Percentiles rank a stretch among this genome's conserved stretches.
Evolutionary conservation across 257 asterid genomes (phyloP).

Genomic region (Solanum pennellii): DNA sequence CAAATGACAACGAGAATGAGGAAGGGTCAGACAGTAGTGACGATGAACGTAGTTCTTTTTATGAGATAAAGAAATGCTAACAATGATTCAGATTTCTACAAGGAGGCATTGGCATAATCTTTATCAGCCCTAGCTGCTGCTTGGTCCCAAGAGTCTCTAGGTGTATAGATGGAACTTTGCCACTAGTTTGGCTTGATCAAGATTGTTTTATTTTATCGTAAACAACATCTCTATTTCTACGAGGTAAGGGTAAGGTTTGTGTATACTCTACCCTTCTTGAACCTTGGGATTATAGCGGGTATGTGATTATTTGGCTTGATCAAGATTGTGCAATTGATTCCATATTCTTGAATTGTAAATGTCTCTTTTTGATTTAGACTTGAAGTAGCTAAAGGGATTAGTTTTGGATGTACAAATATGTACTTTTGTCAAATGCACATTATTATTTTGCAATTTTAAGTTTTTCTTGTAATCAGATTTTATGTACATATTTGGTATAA

Average conservation of each 20-base stretch:
- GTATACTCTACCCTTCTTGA: neutral
- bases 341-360: neutral
- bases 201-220: neutral
- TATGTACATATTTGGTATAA: neutral
- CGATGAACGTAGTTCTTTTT: neutral
- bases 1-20: conserved; percentile 20
- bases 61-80: conserved; percentile 10
- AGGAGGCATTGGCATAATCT: neutral
- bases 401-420: neutral
- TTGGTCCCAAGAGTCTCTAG: neutral
- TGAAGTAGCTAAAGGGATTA: neutral
- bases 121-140: neutral
- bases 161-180: neutral
- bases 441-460: neutral
- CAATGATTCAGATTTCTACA: neutral
- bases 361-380: neutral
- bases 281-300: rapidly evolving
- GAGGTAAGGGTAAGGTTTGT: neutral
- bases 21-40: conserved; percentile 15
- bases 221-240: neutral
- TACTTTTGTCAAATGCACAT: neutral
- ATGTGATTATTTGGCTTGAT: neutral
- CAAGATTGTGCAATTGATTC: neutral
- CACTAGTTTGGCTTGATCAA: neutral
- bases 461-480: neutral